Evolutionary conservation across 148 eudicot genomes (phyloP).

Genomic region (Vaccinium myrtillus): DNA sequence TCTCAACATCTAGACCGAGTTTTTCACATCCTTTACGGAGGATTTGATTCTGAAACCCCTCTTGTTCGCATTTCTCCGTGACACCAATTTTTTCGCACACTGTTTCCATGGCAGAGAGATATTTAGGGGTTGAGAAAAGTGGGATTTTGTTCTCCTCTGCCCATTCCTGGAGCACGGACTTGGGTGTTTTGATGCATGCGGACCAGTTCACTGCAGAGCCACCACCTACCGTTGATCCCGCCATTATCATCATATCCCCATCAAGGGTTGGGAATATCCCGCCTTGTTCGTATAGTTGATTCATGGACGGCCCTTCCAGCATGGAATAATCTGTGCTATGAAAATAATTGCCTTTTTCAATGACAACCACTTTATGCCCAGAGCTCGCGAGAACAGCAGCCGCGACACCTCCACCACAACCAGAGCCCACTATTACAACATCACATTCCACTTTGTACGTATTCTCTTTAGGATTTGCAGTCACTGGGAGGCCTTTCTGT

Average conservation of each 20-base stretch:
- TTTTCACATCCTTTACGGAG: conserved; percentile 66
- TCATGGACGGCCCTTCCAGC: conserved; percentile 58
- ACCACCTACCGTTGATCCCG: conserved; percentile 64
- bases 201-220: conserved; percentile 77
- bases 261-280: conserved; percentile 49
- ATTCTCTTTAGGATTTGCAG: conserved; percentile 31
- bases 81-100: conserved; percentile 54
- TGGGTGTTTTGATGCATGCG: conserved; percentile 55
- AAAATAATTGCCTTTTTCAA: conserved; percentile 74
- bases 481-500: conserved; percentile 41
- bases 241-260: conserved; percentile 44
- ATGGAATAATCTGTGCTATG: conserved; percentile 47
- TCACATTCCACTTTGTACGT: conserved; percentile 52
- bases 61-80: conserved; percentile 44
- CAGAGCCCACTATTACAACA: conserved; percentile 62
- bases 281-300: conserved; percentile 45
- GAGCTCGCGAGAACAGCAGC: conserved; percentile 58
- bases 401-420: conserved; percentile 72
- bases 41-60: conserved; percentile 64
- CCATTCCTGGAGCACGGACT: conserved; percentile 54
- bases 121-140: conserved; percentile 47
- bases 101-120: conserved; percentile 48
- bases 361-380: conserved; percentile 60
- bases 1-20: conserved; percentile 46
- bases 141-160: conserved; percentile 32